Base-by-base conservation (phyloP, 768 basidiomycete species). In the Infundibulicybe gibba region DNA sequence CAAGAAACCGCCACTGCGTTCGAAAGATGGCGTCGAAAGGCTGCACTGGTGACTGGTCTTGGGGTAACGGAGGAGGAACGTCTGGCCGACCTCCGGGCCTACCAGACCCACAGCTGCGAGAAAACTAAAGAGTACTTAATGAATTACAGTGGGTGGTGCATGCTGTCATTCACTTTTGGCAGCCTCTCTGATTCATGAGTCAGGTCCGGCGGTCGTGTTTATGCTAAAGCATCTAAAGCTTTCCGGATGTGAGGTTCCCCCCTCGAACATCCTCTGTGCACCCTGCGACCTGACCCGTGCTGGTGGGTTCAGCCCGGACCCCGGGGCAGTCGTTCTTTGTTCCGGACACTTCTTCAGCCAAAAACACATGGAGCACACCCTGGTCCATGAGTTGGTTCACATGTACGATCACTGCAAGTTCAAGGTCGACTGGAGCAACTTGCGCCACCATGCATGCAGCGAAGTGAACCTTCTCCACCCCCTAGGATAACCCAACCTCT, bases 351-450 rank as follows among this genome's bases (percentile, higher is more conserved):
- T 94, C 56, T 77, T 83, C 62, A 80, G 74, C 63, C 85, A 90
- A 61, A 78, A 76, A 32, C 93, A 97, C 56, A 86, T 94, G 87
- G 94, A 98, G 65, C 81, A 91, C 58, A 95, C 94, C 25, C 70
- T 99, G 31, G 78, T 88, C 16, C 97, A 99, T 59, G 97, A 99
- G 62, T 79, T 98, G 40, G 68, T 98, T 19, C 97, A 98, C 61
- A 84, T 93, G 78, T 98, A 90, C 61, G 97, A 99, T 64, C 90
- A 95, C 52, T 89, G 90, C 67, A 83, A 83, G 64, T 98, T 98
- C 71, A 90, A 92, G 51, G 88, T 97, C 1, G 83, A 97, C 63
- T 97, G 91, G 94, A 66, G 64, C 40, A 88, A 98, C 65, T 61
- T 98, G 47, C 71, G 92, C 48, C 94, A 97, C 70, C 93, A 97